A percentile compares a stretch with the other conserved stretches of the same genome.
Evolutionary conservation across 1,284 basidiomycete species (phyloP).

Genomic region (Cryptococcus amylolentus): DNA sequence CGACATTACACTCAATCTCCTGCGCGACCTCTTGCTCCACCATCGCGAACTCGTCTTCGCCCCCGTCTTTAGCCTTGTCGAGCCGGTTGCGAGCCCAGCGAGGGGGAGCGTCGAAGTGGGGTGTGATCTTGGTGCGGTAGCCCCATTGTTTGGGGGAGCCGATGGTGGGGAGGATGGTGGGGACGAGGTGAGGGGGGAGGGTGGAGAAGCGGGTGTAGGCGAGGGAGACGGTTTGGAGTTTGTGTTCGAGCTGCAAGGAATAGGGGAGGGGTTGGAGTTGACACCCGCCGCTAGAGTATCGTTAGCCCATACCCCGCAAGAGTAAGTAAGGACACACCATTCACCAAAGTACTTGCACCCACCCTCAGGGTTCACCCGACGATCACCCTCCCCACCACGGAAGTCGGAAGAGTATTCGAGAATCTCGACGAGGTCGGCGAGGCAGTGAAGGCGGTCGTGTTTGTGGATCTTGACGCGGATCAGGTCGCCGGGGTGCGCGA

Average conservation of each 20-base stretch:
- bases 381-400: slow-evolving; percentile 58
- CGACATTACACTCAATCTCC: slow-evolving; percentile 55
- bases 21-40: slow-evolving; percentile 32
- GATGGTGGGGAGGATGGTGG: slow-evolving; percentile 70
- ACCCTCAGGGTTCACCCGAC: slow-evolving; percentile 32
- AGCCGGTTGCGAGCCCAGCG: slow-evolving; percentile 44
- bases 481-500: slow-evolving; percentile 74
- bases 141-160: slow-evolving; percentile 82
- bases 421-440: slow-evolving; percentile 71
- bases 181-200: slow-evolving; percentile 55
- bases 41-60: slow-evolving; percentile 29
- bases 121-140: slow-evolving; percentile 96
- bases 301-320: neutral
- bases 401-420: slow-evolving; percentile 62
- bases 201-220: slow-evolving; percentile 79
- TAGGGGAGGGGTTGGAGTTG: slow-evolving; percentile 78
- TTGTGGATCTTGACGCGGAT: slow-evolving; percentile 69
- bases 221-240: slow-evolving; percentile 79
- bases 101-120: slow-evolving; percentile 84
- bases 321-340: slow-evolving; percentile 53
- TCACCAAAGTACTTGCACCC: slow-evolving; percentile 81
- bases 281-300: slow-evolving; percentile 39
- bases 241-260: slow-evolving; percentile 77
- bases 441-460: slow-evolving; percentile 61
- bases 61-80: slow-evolving; percentile 19